Base-by-base conservation (phyloP, 805 yeast genomes). In the Wickerhamiella sorbophila region DNA sequence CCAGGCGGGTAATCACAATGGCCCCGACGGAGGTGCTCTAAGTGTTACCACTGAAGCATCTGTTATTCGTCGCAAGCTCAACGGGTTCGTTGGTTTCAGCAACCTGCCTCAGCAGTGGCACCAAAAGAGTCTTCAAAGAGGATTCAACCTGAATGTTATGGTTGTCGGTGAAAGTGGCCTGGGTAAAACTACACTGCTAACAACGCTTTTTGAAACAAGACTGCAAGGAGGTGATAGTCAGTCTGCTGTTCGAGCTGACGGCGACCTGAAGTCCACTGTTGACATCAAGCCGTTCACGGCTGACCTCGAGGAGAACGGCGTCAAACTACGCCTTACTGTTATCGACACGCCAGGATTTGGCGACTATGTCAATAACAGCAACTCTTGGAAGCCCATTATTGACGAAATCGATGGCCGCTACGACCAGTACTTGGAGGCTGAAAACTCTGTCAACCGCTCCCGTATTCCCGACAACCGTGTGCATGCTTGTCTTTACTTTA, bases 101-200 rank as follows among this genome's bases (percentile, higher is more conserved):
- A 91, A 87, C 64, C 71, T 91, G 57, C 98, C 98, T 45, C 91
- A 87, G 59, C 98, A 91, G 67, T 91, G 96, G 95, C 97, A 91
- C 66, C 77, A 95, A 64, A 85, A 82, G 63, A 79, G 94, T 2
- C 75, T 85, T 47, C 79, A 81, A 62, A 74, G 83, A 57, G 98
- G 98, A 12, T 91, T 91, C 70, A 74, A 70, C 53, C 74, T 91
- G 59, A 91, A 91, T 60, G 60, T 91, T 47, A 74, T 91, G 75
- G 85, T 84, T 44, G 94, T 87, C 26, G 69, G 69, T 31, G 94
- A 84, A 65, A 69, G 78, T 46, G 96, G 98, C 4, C 69, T 88
- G 48, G 98, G 98, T 54, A 88, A 88, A 65, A 70, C 91, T 27
- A 91, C 98, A 21, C 72, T 91, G 57, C 74, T 91, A 56, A 86